A percentile compares a stretch with the other conserved stretches of the same genome.
These are phyloP conservation scores for Thymus quinquecostatus DNA, from an alignment of 257 asterid species.

Conservation along the genomic window DNA sequence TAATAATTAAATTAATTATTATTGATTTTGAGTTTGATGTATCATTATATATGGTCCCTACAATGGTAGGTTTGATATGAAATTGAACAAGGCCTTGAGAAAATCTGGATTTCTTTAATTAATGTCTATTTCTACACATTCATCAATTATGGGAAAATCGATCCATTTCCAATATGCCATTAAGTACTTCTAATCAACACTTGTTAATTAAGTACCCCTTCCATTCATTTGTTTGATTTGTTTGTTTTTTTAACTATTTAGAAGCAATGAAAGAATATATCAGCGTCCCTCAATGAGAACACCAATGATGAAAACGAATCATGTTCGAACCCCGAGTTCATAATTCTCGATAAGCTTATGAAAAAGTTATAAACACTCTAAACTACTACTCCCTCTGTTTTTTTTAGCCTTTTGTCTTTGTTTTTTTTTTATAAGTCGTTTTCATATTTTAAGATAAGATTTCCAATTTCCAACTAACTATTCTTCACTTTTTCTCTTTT, in stretches of 20 bases:
- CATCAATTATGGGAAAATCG: not conserved
- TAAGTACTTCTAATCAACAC: not conserved
- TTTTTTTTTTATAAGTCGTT: no score
- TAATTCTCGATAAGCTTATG: no score
- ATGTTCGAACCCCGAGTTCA: no score
- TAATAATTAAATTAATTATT: not conserved
- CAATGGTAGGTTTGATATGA: not conserved
- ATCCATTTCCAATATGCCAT: not conserved
- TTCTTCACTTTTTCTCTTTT: no score
- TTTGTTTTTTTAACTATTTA: not conserved
- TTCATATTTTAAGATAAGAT: no score
- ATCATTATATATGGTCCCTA: not conserved
- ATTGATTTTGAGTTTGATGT: slow-evolving; percentile 6
- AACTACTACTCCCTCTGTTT: no score
- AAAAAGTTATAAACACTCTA: no score
- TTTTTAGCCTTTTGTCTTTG: no score
- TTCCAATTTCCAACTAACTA: no score
- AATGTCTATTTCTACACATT: not conserved
- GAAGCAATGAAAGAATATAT: no score
- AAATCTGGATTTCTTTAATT: not conserved
- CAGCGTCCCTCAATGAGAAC: no score
- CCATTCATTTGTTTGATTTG: not conserved
- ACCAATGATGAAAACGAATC: no score
- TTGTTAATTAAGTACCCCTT: not conserved
- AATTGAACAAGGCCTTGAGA: not conserved